A percentile compares a stretch with the other conserved stretches of the same genome.
Evolutionary conservation across 176 grass and related monocot genomes (phyloP).

Genomic region (Zoysia pacifica): DNA sequence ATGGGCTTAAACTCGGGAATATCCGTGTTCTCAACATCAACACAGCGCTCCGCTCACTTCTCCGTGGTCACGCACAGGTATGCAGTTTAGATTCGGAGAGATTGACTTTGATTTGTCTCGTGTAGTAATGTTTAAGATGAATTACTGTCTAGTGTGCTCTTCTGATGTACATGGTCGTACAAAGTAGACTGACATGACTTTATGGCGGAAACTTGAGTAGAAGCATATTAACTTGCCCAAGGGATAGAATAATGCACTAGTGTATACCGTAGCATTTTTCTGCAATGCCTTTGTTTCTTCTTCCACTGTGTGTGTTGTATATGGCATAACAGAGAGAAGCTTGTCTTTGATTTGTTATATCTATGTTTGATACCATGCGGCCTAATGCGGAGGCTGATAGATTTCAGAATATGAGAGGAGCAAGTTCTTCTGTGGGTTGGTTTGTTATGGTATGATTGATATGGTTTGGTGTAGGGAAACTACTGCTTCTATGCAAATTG

Average conservation of each 20-base stretch:
- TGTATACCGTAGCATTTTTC: conserved; percentile 5
- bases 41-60: conserved; percentile 90
- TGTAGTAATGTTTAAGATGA: conserved; percentile 13
- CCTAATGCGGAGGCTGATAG: neutral
- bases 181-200: neutral
- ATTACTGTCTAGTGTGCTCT: neutral
- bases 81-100: neutral
- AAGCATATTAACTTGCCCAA: neutral
- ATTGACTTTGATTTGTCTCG: neutral
- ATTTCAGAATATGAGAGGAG: conserved; percentile 7
- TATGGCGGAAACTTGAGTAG: neutral
- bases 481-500: neutral
- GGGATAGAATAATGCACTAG: neutral
- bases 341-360: neutral
- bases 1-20: conserved; percentile 87
- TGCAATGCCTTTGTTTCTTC: neutral
- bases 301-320: conserved; percentile 3
- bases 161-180: conserved; percentile 15
- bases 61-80: conserved; percentile 95
- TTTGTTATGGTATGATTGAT: neutral
- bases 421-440: neutral
- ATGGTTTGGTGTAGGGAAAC: neutral
- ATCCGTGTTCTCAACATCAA: conserved; percentile 97
- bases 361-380: neutral
- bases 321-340: neutral